These are phyloP conservation scores for Cordyceps pruinosa DNA, from an alignment of 2,329 filamentous ascomycete species.

Conservation along the genomic window DNA sequence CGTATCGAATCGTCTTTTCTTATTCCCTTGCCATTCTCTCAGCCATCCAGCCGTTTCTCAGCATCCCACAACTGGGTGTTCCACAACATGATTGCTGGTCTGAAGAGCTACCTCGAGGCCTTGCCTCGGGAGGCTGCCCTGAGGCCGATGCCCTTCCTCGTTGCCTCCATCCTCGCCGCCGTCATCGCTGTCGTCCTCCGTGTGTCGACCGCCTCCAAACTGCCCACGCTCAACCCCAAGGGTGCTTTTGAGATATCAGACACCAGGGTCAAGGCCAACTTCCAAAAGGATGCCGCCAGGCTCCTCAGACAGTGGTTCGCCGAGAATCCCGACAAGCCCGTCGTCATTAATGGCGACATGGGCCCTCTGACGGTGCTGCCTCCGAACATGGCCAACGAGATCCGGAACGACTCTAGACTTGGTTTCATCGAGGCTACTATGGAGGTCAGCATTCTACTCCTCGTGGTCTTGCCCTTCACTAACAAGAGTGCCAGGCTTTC, in stretches of 20 bases:
- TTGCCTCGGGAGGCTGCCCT: slow-evolving; percentile 3
- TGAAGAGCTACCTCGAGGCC: slow-evolving; percentile 5
- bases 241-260: slow-evolving; percentile 4
- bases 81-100: slow-evolving; percentile 3
- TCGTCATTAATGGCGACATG: slow-evolving; percentile 13
- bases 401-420: slow-evolving; percentile 19
- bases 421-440: slow-evolving; percentile 13
- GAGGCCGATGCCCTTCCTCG: slow-evolving; percentile 6
- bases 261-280: slow-evolving; percentile 1
- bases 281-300: neutral
- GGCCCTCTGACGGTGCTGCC: slow-evolving; percentile 18
- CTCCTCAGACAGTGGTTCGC: slow-evolving; percentile 10
- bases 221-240: slow-evolving; percentile 10
- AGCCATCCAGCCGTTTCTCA: neutral
- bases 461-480: too few relatives aligned
- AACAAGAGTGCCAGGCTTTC: neutral
- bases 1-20: neutral
- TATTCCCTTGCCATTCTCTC: too few relatives aligned
- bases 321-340: slow-evolving; percentile 8
- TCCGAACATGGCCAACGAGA: slow-evolving; percentile 14
- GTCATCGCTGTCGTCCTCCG: slow-evolving; percentile 4
- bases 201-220: neutral
- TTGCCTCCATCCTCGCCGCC: slow-evolving; percentile 10
- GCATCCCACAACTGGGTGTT: too few relatives aligned
- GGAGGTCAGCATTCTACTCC: slow-evolving; percentile 1